Conservation (phyloP, 2,329 filamentous ascomycete genomes). For the Alternaria novae-zelandiae region DNA sequence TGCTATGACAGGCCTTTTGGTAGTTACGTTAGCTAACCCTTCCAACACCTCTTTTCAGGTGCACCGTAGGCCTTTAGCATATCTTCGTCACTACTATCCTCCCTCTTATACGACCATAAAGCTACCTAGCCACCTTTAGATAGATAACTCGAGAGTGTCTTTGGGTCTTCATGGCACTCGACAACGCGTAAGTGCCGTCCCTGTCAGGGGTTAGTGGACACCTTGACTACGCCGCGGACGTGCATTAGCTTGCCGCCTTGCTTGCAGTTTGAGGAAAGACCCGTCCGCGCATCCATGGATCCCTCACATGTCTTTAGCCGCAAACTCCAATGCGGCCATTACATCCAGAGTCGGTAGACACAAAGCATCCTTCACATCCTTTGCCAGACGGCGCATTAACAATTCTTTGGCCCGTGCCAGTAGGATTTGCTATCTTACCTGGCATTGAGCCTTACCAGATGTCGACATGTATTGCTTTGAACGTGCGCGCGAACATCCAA, state of each 20-base stretch:
- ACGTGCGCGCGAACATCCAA: not conserved
- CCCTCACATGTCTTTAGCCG: not conserved
- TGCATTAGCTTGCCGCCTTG: not conserved
- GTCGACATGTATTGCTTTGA: constrained; percentile 21
- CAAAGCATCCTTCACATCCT: not conserved
- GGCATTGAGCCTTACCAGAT: not conserved
- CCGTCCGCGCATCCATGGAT: not conserved
- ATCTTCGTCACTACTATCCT: not conserved
- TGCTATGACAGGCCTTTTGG: not conserved
- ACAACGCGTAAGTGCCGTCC: not conserved
- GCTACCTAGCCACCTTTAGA: not conserved
- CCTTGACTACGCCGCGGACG: not conserved
- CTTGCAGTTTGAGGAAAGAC: not conserved
- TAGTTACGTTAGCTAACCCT: not conserved
- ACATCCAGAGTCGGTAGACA: not conserved
- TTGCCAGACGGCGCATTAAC: not conserved
- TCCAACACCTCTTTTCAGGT: not conserved
- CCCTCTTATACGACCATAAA: not conserved
- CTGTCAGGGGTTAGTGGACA: not conserved
- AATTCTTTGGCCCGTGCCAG: not conserved
- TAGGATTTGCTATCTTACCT: not conserved
- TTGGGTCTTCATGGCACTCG: not conserved
- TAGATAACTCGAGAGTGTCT: not conserved
- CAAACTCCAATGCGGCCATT: not conserved
- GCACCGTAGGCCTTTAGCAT: not conserved